A percentile compares a stretch with the other conserved stretches of the same genome.
These are phyloP conservation scores for Corylus avellana DNA, from an alignment of 306 rosid genomes.

Conservation along the genomic window DNA sequence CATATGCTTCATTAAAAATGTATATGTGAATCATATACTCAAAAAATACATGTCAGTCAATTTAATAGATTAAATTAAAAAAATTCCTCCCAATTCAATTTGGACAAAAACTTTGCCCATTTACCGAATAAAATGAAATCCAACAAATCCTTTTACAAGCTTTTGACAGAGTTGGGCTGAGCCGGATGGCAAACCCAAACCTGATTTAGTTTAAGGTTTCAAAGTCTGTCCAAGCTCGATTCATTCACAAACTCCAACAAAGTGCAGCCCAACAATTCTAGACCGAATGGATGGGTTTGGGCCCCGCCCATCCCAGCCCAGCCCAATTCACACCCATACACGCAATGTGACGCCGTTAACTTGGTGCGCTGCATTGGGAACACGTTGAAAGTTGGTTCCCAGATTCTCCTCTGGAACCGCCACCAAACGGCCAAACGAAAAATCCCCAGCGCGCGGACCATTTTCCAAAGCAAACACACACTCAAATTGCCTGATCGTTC, in stretches of 20 bases:
- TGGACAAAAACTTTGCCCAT: too few species aligned
- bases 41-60: too few species aligned
- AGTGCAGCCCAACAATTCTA: background rate
- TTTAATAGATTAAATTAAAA: too few species aligned
- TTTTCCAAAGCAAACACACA: slow-evolving; percentile 33
- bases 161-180: background rate
- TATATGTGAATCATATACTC: too few species aligned
- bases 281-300: background rate
- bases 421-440: slow-evolving; percentile 50
- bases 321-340: background rate
- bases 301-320: too few species aligned
- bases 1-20: too few species aligned
- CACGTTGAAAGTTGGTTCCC: slow-evolving; percentile 59
- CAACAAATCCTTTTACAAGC: too few species aligned
- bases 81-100: too few species aligned
- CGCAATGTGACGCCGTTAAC: background rate
- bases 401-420: slow-evolving; percentile 7
- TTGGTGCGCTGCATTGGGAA: background rate
- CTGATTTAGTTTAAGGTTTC: background rate
- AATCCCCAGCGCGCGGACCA: slow-evolving; percentile 13
- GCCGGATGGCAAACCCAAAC: background rate
- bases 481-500: background rate
- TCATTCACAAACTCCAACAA: background rate
- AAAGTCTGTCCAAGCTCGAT: background rate
- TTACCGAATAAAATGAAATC: too few species aligned